Evolutionary conservation across 1,139 yeast species (phyloP).

Genomic region (Scheffersomyces quercinus): DNA sequence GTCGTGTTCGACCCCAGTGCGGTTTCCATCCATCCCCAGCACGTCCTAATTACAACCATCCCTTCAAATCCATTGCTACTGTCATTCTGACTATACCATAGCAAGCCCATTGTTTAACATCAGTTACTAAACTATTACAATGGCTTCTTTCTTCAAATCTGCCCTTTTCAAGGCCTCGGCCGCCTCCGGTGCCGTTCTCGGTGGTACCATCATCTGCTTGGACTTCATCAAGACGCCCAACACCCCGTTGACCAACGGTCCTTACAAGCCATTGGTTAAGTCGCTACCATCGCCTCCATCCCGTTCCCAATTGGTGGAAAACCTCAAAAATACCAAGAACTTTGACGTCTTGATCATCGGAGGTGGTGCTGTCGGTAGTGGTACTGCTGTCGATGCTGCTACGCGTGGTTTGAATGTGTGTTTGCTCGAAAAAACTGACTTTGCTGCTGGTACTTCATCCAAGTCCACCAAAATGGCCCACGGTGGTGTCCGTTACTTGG

Average conservation of each 20-base stretch:
- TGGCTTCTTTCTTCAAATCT: slow-evolving; percentile 12
- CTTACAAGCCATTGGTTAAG: slow-evolving; percentile 41
- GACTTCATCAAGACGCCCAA: slow-evolving; percentile 44
- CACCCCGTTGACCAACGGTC: slow-evolving; percentile 26
- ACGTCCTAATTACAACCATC: no score
- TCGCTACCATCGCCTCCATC: slow-evolving; percentile 36
- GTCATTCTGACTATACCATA: no score
- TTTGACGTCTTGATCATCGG: slow-evolving; percentile 87
- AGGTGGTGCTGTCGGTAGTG: slow-evolving; percentile 96
- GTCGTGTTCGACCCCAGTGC: no score
- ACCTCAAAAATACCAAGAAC: slow-evolving; percentile 40
- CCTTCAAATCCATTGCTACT: no score
- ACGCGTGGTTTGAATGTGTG: slow-evolving; percentile 91
- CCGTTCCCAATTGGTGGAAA: slow-evolving; percentile 34
- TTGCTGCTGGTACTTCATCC: slow-evolving; percentile 90
- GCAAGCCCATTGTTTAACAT: no score
- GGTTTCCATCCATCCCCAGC: no score
- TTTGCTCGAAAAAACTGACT: slow-evolving; percentile 82
- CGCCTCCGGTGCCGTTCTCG: slow-evolving; percentile 32
- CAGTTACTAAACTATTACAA: no score
- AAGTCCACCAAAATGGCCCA: slow-evolving; percentile 97
- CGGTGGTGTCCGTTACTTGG: slow-evolving; percentile 95
- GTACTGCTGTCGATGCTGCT: slow-evolving; percentile 89
- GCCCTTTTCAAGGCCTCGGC: slow-evolving; percentile 33
- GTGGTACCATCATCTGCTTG: slow-evolving; percentile 42